A percentile compares a stretch with the other conserved stretches of the same genome.
These are phyloP conservation scores for Coffea humblotiana DNA, from an alignment of 305 asterid species.

Conservation along the genomic window DNA sequence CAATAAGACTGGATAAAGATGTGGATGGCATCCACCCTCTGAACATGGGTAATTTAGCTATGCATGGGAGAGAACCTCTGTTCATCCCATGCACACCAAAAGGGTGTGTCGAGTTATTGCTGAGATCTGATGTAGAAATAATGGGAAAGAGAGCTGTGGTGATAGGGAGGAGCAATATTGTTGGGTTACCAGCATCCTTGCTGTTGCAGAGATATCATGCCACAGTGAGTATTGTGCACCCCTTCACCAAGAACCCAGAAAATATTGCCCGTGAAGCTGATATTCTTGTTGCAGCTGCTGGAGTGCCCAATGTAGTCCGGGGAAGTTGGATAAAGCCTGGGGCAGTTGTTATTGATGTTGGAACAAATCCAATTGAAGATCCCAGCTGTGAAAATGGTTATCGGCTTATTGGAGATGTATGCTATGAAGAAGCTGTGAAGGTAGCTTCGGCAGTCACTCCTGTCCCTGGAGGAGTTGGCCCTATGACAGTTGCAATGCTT, in stretches of 20 bases:
- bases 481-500: conserved; percentile 97
- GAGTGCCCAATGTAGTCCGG: conserved; percentile 83
- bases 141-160: conserved; percentile 87
- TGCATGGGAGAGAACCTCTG: conserved; percentile 81
- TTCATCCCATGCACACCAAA: conserved; percentile 92
- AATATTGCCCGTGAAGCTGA: conserved; percentile 78
- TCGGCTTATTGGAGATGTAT: conserved; percentile 75
- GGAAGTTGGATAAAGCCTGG: conserved; percentile 96
- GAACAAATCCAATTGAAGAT: conserved; percentile 84
- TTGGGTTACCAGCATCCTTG: conserved; percentile 80
- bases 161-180: conserved; percentile 93
- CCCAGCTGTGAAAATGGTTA: conserved; percentile 60
- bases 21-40: conserved; percentile 95
- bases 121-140: conserved; percentile 66
- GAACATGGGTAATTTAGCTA: conserved; percentile 78
- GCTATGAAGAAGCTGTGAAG: conserved; percentile 72
- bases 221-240: conserved; percentile 72
- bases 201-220: conserved; percentile 96
- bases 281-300: conserved; percentile 79
- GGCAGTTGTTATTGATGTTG: conserved; percentile 82
- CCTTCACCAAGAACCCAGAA: conserved; percentile 64
- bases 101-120: conserved; percentile 84
- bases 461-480: conserved; percentile 98
- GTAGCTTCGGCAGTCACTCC: conserved; percentile 88
- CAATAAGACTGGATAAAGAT: conserved; percentile 69